A percentile compares a stretch with the other conserved stretches of the same genome.
phyloP scores from a whole-genome alignment of 108 stramenopile species.

The Schizochytrium sp. region DNA sequence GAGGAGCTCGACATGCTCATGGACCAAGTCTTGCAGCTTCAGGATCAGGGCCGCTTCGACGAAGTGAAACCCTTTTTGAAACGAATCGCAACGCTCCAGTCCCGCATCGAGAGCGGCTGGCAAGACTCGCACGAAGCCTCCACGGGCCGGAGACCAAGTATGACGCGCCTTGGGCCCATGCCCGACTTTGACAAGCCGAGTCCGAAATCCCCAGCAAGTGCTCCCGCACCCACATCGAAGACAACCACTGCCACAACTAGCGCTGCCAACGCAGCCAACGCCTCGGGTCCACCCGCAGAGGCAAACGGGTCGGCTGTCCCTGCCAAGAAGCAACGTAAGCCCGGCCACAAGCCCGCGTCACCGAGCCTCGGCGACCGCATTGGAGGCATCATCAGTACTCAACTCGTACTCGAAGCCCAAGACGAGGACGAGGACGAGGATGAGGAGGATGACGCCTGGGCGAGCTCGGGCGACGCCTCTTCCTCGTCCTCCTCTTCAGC shows the following conservation, averaged over 20 bases:
- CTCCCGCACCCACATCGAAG: no score
- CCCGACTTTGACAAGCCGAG: neutral
- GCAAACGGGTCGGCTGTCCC: no score
- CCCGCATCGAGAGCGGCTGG: neutral
- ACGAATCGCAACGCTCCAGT: neutral
- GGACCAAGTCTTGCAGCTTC: neutral
- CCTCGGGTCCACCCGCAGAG: no score
- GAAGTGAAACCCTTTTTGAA: neutral
- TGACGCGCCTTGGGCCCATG: neutral
- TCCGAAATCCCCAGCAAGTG: no score
- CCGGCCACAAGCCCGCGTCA: neutral
- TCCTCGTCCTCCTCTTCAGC: neutral
- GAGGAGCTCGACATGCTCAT: neutral
- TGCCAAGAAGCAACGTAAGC: neutral
- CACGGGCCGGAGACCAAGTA: neutral
- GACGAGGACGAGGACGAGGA: neutral
- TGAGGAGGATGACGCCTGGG: neutral
- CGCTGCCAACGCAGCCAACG: no score
- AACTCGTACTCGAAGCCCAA: neutral
- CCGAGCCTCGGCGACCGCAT: neutral
- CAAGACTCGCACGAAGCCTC: neutral
- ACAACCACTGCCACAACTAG: no score
- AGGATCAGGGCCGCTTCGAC: neutral
- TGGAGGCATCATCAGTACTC: neutral
- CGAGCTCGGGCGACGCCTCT: neutral